A percentile compares a stretch with the other conserved stretches of the same genome.
Evolutionary conservation across 2,329 filamentous ascomycete genomes (phyloP).

Genomic region (Fusarium albosuccineum): DNA sequence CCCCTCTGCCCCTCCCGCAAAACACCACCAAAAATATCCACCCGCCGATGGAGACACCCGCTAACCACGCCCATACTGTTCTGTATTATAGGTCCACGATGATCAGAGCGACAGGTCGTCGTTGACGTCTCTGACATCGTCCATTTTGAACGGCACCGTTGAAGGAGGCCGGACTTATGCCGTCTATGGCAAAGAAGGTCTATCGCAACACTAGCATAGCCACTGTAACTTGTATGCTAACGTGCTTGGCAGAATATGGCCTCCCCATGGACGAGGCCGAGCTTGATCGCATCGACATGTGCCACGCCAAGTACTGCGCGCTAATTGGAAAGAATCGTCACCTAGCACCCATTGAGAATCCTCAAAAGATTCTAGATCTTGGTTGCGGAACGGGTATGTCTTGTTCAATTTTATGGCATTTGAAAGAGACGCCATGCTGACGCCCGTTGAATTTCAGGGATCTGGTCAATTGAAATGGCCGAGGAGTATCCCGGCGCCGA

Average conservation of each 20-base stretch:
- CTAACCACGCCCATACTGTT: slow-evolving; percentile 15
- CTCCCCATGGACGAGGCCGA: slow-evolving; percentile 57
- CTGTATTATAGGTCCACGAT: slow-evolving; percentile 23
- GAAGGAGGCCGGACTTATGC: slow-evolving; percentile 52
- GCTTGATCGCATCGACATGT: slow-evolving; percentile 57
- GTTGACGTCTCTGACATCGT: slow-evolving; percentile 46
- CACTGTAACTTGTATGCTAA: slow-evolving; percentile 1
- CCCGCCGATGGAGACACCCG: slow-evolving; percentile 1
- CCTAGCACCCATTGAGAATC: slow-evolving; percentile 40
- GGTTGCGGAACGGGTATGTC: slow-evolving; percentile 48
- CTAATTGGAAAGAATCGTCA: slow-evolving; percentile 45
- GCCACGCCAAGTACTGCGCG: slow-evolving; percentile 53
- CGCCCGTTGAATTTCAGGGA: slow-evolving; percentile 30
- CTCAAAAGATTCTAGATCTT: slow-evolving; percentile 49
- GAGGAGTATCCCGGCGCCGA: slow-evolving; percentile 44
- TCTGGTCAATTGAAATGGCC: slow-evolving; percentile 55
- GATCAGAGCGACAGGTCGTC: slow-evolving; percentile 36
- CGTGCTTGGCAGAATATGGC: slow-evolving; percentile 50
- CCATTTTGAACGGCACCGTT: slow-evolving; percentile 41
- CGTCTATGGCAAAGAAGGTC: slow-evolving; percentile 53
- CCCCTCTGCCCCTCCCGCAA: neutral
- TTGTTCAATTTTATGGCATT: neutral
- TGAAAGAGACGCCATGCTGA: slow-evolving; percentile 1
- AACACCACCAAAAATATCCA: slow-evolving; percentile 2
- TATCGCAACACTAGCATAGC: neutral